Base-by-base conservation (phyloP, 805 yeast genomes). In the Lipomyces spencermartinsiae region DNA sequence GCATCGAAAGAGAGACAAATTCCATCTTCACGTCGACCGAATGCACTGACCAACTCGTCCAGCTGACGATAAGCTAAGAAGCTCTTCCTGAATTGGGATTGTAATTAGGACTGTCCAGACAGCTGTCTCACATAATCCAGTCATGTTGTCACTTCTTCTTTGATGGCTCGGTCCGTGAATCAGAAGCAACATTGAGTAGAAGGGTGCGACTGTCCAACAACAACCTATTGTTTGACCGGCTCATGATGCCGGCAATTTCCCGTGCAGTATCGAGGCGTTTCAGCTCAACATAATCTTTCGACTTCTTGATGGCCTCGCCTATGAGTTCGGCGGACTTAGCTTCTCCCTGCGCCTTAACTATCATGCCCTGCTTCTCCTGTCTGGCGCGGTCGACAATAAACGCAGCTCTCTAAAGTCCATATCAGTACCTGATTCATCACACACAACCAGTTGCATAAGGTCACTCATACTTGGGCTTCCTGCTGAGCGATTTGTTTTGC, bases 401-500 rank as follows among this genome's bases (percentile, higher is more conserved):
- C 0, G 98, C 98, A 8, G 99, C 98, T 80, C 97, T 89, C 70
- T 33, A 25, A 37, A 31, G 16, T 14, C 4, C 37, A 14, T 49
- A 25, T 43, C n/a, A 43, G 49, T n/a, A n/a, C 9, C 49, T 43
- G 25, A 12, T 22, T 37, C 61, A 16, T 22, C 49, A n/a, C 31
- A n/a, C 12, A 14, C 4, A 14, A 25, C 29, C 29, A 43, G 43
- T 37, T 4, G 19, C 16, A 16, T 16, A n/a, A 19, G 7, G n/a
- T 43, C 49, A 43, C 14, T 10, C 34, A 53, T 25, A 57, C 61
- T 65, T 95, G 98, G 25, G 99, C 98, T 78, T 95, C 99, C 83
- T 95, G 99, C 80, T 95, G 99, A 35, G 99, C 98, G 80, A 95
- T 95, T 83, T 95, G 99, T 81, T 95, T 95, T 67, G 97, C 97